Conservation (phyloP, 495 filamentous ascomycete species). For the Penicillium ochrochloron region DNA sequence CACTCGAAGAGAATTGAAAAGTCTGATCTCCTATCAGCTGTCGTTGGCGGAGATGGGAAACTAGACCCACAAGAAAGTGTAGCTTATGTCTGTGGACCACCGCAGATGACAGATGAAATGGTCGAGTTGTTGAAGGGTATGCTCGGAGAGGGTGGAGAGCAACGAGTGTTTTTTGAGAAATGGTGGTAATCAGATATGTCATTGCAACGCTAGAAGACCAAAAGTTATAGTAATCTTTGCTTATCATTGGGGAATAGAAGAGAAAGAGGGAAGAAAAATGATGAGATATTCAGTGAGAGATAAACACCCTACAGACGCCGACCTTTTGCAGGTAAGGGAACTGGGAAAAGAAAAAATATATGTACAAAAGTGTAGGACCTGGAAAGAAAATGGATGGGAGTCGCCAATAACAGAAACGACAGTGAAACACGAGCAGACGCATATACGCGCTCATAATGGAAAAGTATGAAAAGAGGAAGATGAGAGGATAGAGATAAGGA, state of each 20-base stretch:
- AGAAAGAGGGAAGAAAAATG: slow-evolving; percentile 23
- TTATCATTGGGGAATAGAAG: slow-evolving; percentile 15
- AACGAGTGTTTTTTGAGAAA: slow-evolving; percentile 76
- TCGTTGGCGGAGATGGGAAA: slow-evolving; percentile 42
- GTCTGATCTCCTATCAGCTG: slow-evolving; percentile 51
- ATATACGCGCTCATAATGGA: slow-evolving; percentile 12
- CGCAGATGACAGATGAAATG: slow-evolving; percentile 78
- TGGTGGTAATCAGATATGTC: slow-evolving; percentile 68
- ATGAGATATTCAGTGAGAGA: slow-evolving; percentile 30
- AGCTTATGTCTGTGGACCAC: slow-evolving; percentile 80
- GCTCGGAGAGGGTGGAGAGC: slow-evolving; percentile 53
- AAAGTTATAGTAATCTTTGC: not conserved
- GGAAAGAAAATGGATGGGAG: slow-evolving; percentile 1
- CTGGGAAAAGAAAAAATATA: slow-evolving; percentile 25
- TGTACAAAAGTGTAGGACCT: slow-evolving; percentile 31
- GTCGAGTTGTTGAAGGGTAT: slow-evolving; percentile 57
- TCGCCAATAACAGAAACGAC: slow-evolving; percentile 21
- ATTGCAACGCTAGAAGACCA: not conserved
- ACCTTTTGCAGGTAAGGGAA: slow-evolving; percentile 32
- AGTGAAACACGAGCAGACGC: slow-evolving; percentile 21
- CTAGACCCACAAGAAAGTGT: slow-evolving; percentile 55
- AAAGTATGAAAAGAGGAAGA: slow-evolving; percentile 17
- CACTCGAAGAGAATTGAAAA: slow-evolving; percentile 53
- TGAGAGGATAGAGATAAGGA: slow-evolving; percentile 17
- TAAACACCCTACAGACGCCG: slow-evolving; percentile 30